Base-by-base conservation (phyloP, 2,329 filamentous ascomycete genomes). In the Fusarium sulawesiense region DNA sequence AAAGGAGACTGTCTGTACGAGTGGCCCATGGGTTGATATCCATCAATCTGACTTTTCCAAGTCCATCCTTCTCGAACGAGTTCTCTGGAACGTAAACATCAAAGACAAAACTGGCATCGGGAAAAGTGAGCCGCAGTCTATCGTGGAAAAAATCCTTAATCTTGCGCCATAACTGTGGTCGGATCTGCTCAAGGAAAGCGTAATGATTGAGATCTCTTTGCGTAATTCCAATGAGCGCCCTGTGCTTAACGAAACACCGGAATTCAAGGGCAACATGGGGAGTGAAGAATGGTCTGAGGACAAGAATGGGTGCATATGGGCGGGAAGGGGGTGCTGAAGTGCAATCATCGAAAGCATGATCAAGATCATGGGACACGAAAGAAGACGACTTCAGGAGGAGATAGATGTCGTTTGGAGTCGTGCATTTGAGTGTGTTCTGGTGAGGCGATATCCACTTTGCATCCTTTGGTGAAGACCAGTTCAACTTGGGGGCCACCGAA, bases 401-500 rank as follows among this genome's bases (percentile, higher is more conserved):
- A 77, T 98, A 99, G 46, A 99, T 89, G 76, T 99, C 96, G 78
- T 96, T 97, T 4, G 96, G 89, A 1, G 89, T 90, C 6, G 89
- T 90, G 80, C 96, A 99, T 79, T 97, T 93, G 82, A 98, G 92
- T 48, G 93, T 97, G 80, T 99, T 99, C 75, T 90, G 80, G 86
- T 95, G 78, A 81, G 81, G 90, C 81, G 87, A 89, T 80, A 99
- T 98, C 92, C 94, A 98, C 23, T 92, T 93, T 11, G 96, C 96
- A 78, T 99, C 96, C 79, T 98, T 97, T 6, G 96, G 96, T 6
- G 94, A 91, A 8, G 94, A 98, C 96, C 96, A 99, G 83, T 98
- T 98, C 48, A 99, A 84, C 80, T 99, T 99, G 1, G 96, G 96
- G 3, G 92, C 91, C 11, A 97, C 94, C 64, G 91, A 89, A 63